Evolutionary conservation across 495 filamentous ascomycete genomes (phyloP), one percentile per base, ranked within the genome.

Genomic region (Bombardia bombarda): DNA sequence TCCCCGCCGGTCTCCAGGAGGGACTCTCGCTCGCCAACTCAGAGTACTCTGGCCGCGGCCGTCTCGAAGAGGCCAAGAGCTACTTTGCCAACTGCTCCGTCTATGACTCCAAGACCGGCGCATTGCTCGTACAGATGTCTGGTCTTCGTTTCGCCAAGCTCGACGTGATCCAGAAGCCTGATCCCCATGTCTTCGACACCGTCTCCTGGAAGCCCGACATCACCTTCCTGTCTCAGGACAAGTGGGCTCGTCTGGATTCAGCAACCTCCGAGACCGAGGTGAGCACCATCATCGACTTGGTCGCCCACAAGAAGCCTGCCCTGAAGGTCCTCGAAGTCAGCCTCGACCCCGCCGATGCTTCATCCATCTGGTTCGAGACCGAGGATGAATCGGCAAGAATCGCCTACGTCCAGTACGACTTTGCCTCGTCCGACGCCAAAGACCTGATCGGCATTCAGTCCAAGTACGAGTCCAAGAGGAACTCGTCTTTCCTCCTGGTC

Each of bases 131-230:
- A 13, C 26, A 30, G 26, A 7, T 36, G 40, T 62, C 28, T 30
- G 51, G 51, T 1, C 49, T 62, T 14, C 24, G 28, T 13, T 53
- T 40, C 32, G 32, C 38, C 18, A 38, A 41, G 13, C 28, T 53
- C 2, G 50, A 53, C 24, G 31, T 17, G 4, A 26, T 25, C 3
- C 6, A 10, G 20, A 34, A 38, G 23, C 17, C 32, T 1, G 50
- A 45, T 17, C 28, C 42, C 1, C 50, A 62, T 35, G 45, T 24
- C 3, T 64, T 52, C 38, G 34, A 42, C 9, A 20, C 17, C 2
- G 18, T 51, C 2, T 17, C 24, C 0, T 65, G 62, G 63, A 53
- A 60, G 40, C 56, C 63, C 0, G 62, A 66, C 37, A 43, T 64
- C 17, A 36, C 55, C 0, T 38, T 56, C 31, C 33, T 66, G 7